Evolutionary conservation across 2,329 filamentous ascomycete genomes (phyloP).

Genomic region (Ceratocystis papillata): DNA sequence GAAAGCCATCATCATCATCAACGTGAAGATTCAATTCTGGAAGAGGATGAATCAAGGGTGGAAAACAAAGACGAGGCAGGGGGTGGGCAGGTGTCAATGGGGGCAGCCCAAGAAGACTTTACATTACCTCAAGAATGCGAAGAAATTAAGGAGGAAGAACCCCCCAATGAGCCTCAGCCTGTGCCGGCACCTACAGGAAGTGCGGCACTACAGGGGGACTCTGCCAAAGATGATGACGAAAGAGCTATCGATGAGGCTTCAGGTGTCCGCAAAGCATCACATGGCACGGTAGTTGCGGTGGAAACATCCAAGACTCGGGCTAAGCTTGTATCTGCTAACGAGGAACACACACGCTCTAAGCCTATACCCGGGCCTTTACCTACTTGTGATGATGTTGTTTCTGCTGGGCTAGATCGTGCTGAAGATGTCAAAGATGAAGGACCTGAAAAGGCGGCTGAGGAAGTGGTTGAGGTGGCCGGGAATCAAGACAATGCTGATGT

Average conservation of each 20-base stretch:
- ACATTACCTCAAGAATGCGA: background rate
- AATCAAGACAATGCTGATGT: background rate
- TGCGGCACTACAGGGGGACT: background rate
- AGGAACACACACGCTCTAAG: background rate
- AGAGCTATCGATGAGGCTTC: background rate
- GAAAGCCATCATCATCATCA: background rate
- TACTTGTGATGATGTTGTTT: background rate
- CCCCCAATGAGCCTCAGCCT: background rate
- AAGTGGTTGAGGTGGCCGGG: background rate
- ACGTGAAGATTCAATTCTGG: conserved; percentile 15
- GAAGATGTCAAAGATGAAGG: background rate
- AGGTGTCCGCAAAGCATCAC: background rate
- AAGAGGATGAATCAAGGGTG: conserved; percentile 3
- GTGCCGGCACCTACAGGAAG: background rate
- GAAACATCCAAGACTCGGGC: background rate
- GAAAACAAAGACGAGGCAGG: conserved; percentile 15
- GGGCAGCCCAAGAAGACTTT: conserved; percentile 1
- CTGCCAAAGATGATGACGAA: background rate
- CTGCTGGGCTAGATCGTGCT: background rate
- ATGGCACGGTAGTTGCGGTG: background rate
- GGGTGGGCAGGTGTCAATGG: background rate
- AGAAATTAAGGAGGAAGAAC: background rate
- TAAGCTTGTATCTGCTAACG: background rate
- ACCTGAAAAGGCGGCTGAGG: background rate
- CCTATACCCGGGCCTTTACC: background rate